phyloP scores from a whole-genome alignment of 345 rosid species.

The Rhizophora mangle region DNA sequence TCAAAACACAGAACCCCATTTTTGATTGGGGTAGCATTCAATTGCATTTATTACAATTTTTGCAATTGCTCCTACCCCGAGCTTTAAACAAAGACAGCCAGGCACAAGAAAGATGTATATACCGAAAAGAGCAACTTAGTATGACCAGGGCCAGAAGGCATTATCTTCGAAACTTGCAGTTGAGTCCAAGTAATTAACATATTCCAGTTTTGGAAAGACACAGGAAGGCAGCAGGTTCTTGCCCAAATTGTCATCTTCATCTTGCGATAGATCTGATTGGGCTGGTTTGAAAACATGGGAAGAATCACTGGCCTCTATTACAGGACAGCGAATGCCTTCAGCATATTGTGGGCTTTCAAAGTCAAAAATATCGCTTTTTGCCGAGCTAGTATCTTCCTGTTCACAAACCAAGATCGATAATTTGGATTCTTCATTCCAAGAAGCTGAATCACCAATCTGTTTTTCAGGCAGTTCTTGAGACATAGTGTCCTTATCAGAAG shows the following conservation, averaged over 20 bases:
- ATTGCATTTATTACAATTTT: constrained; percentile 21
- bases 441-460: constrained; percentile 16
- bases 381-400: constrained; percentile 31
- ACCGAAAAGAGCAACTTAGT: constrained; percentile 12
- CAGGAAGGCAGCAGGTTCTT: constrained; percentile 23
- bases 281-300: constrained; percentile 29
- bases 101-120: background rate
- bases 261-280: constrained; percentile 32
- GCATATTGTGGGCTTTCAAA: constrained; percentile 41
- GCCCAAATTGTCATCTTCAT: constrained; percentile 33
- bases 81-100: constrained; percentile 8
- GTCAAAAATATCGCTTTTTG: constrained; percentile 29
- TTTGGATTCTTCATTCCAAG: constrained; percentile 21
- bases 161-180: constrained; percentile 32
- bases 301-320: constrained; percentile 29
- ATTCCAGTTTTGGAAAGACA: constrained; percentile 41
- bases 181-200: constrained; percentile 25
- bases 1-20: constrained; percentile 20
- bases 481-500: constrained; percentile 14
- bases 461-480: constrained; percentile 12
- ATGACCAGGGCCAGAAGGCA: constrained; percentile 34
- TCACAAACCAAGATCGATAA: constrained; percentile 13
- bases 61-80: constrained; percentile 7
- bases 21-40: constrained; percentile 14
- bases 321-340: constrained; percentile 46